Percentiles rank a stretch among this genome's conserved stretches.
Evolutionary conservation across 148 eudicot species (phyloP).

Genomic region (Chenopodium suecicum): DNA sequence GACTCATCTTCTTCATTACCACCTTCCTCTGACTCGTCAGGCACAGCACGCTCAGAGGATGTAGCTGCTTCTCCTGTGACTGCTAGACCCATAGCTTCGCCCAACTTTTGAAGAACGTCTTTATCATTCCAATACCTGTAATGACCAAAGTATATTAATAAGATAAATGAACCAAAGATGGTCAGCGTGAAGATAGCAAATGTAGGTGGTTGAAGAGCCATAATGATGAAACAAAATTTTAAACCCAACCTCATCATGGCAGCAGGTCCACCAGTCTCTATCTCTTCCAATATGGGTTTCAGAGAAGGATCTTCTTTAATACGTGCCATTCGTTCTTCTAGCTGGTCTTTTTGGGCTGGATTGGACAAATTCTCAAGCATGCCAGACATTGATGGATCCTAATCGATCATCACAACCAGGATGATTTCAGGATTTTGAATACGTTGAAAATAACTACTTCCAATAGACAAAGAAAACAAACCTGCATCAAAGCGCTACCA

Average conservation of each 20-base stretch:
- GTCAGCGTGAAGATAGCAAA: neutral
- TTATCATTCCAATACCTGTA: slow-evolving; percentile 94
- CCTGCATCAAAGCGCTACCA: slow-evolving; percentile 94
- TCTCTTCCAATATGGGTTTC: slow-evolving; percentile 92
- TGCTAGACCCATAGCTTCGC: slow-evolving; percentile 96
- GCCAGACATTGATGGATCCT: slow-evolving; percentile 98
- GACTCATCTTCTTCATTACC: slow-evolving; percentile 94
- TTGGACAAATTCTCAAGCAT: slow-evolving; percentile 87
- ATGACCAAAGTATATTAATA: too few relatives aligned
- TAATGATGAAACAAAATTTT: slow-evolving; percentile 2
- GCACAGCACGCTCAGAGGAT: slow-evolving; percentile 48
- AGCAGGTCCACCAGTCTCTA: slow-evolving; percentile 92
- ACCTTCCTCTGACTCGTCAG: slow-evolving; percentile 70
- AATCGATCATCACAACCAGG: slow-evolving; percentile 15
- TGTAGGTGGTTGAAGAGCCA: neutral
- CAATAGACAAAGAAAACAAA: slow-evolving; percentile 17
- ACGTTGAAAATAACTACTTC: neutral
- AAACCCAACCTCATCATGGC: slow-evolving; percentile 90
- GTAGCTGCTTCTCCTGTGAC: slow-evolving; percentile 60
- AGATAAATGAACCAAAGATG: neutral
- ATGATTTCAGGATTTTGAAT: neutral
- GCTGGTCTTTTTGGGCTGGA: slow-evolving; percentile 70
- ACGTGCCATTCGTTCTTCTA: slow-evolving; percentile 85
- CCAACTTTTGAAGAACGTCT: slow-evolving; percentile 86
- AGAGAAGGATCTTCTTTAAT: slow-evolving; percentile 91